Evolutionary conservation across 306 rosid genomes (phyloP).

Genomic region (Rubus parviflorus): DNA sequence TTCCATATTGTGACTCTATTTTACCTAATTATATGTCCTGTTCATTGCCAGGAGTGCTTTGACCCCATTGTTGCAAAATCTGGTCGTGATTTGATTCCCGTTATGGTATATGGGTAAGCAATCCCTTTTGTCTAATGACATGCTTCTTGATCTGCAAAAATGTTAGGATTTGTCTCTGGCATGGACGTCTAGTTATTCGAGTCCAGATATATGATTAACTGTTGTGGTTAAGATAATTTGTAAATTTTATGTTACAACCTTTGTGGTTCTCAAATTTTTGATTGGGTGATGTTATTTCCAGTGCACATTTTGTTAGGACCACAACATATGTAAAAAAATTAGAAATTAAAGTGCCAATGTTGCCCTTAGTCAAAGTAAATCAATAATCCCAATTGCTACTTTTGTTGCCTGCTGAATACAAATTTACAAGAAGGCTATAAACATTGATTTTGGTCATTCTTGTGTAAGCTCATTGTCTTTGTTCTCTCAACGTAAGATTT

Average conservation of each 20-base stretch:
- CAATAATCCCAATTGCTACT: neutral
- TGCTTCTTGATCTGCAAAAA: neutral
- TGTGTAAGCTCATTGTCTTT: neutral
- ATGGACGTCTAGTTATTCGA: neutral
- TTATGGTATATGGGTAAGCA: constrained; percentile 96
- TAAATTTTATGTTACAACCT: neutral
- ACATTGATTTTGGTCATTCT: neutral
- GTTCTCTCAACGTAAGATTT: neutral
- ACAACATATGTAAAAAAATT: neutral
- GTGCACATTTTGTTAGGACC: neutral
- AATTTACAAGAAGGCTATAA: neutral
- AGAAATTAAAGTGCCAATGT: too few species aligned
- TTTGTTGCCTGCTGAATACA: neutral
- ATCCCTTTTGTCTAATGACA: neutral
- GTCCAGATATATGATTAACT: neutral
- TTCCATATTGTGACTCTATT: constrained; percentile 8
- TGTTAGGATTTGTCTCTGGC: neutral
- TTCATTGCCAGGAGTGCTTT: constrained; percentile 83
- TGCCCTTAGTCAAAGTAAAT: neutral
- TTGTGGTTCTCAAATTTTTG: neutral
- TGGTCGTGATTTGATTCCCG: constrained; percentile 98
- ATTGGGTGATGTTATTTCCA: neutral
- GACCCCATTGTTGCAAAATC: constrained; percentile 96
- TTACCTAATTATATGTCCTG: constrained; percentile 17
- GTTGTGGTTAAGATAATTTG: neutral